phyloP scores from a whole-genome alignment of 2,329 filamentous ascomycete species.

The Penicillium sp. region DNA sequence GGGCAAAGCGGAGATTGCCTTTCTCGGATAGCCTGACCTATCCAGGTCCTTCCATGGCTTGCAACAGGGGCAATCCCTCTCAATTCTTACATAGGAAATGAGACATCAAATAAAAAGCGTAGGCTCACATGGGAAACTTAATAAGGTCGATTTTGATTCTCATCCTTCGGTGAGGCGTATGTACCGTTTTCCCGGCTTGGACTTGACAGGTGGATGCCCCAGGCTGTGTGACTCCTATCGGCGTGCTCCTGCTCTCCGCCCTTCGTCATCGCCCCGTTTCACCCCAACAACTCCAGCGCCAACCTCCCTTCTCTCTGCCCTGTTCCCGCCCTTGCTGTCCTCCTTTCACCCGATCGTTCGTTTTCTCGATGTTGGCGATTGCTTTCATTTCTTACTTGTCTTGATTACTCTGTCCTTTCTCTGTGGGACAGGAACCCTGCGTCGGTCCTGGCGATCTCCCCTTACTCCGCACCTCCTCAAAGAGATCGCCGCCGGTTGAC shows the following conservation, averaged over 20 bases:
- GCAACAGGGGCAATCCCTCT: neutral
- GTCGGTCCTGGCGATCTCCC: constrained; percentile 16
- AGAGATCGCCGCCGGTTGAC: constrained; percentile 10
- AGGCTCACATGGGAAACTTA: neutral
- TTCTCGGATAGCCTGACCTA: constrained; percentile 9
- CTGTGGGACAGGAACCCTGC: constrained; percentile 4
- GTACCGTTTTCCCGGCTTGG: neutral
- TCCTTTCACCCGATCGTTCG: constrained; percentile 3
- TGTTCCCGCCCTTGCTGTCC: constrained; percentile 8
- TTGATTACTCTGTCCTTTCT: constrained; percentile 4
- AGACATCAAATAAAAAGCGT: neutral
- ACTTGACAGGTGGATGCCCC: constrained; percentile 26
- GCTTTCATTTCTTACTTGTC: neutral
- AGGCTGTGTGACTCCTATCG: constrained; percentile 20
- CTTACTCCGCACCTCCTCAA: constrained; percentile 22
- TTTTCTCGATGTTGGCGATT: neutral
- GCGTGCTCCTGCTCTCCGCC: constrained; percentile 31
- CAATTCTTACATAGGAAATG: neutral
- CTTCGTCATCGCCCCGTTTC: constrained; percentile 36
- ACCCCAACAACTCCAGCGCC: constrained; percentile 14
- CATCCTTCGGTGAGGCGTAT: neutral
- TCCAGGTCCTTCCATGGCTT: neutral
- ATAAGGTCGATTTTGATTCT: neutral
- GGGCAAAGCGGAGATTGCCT: constrained; percentile 1
- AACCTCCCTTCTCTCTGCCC: neutral